phyloP scores from a whole-genome alignment of 129 eudicot species.

The Gnaphalium uliginosum region DNA sequence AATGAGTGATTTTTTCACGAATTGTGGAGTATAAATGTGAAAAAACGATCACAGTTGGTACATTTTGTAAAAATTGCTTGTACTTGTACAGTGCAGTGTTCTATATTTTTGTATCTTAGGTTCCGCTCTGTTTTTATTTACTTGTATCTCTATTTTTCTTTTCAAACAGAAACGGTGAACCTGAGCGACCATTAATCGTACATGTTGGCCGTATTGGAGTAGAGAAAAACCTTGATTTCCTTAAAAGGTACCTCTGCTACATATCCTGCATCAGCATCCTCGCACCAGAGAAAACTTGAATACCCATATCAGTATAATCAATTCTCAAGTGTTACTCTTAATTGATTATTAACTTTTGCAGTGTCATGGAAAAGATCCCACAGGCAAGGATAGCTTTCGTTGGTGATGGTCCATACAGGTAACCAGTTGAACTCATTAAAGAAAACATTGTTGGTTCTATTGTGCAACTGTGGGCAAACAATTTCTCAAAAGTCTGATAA shows the following conservation, averaged over 20 bases:
- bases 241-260: constrained; percentile 55
- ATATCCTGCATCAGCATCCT: neutral
- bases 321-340: neutral
- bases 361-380: constrained; percentile 92
- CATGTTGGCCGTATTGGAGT: constrained; percentile 93
- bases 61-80: too few species aligned
- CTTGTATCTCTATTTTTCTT: constrained; percentile 13
- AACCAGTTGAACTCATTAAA: constrained; percentile 8
- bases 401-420: constrained; percentile 99
- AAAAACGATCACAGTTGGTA: too few species aligned
- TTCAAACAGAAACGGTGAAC: constrained; percentile 73
- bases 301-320: neutral
- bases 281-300: too few species aligned
- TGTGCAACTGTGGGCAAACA: neutral
- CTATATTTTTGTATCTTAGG: neutral
- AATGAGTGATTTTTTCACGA: neutral
- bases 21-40: neutral
- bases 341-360: constrained; percentile 27
- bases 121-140: constrained; percentile 13
- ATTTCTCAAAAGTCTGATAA: neutral
- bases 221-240: constrained; percentile 83
- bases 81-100: too few species aligned
- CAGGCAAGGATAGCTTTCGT: constrained; percentile 90
- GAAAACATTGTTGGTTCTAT: neutral
- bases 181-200: constrained; percentile 76